Percentiles rank a stretch among this genome's conserved stretches.
phyloP scores from a whole-genome alignment of 352 stramenopile genomes.

The Globisporangium takayamanum region DNA sequence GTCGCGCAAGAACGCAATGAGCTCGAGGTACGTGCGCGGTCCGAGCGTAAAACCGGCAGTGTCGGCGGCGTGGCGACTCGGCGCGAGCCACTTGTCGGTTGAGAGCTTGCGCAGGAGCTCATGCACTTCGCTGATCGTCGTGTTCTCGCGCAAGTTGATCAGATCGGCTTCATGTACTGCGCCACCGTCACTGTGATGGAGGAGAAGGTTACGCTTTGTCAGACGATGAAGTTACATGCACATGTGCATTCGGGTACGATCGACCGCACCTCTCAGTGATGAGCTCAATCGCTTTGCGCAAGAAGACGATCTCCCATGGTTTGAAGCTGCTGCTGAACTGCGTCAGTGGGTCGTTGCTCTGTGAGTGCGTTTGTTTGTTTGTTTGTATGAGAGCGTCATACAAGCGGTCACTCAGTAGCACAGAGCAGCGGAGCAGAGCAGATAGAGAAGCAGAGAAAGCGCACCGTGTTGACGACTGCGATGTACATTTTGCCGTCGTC shows the following conservation, averaged over 20 bases:
- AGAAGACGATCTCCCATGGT: constrained; percentile 79
- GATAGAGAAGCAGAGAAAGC: not conserved
- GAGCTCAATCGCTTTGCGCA: constrained; percentile 75
- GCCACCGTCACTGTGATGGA: constrained; percentile 38
- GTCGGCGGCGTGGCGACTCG: constrained; percentile 30
- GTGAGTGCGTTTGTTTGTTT: not conserved
- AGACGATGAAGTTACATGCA: not conserved
- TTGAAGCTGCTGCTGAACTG: constrained; percentile 72
- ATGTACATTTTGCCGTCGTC: constrained; percentile 83
- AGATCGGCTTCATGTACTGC: constrained; percentile 56
- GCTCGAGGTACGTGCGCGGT: constrained; percentile 61
- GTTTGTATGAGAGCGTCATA: not conserved
- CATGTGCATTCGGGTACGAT: not conserved
- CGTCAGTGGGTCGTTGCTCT: constrained; percentile 77
- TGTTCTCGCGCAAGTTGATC: constrained; percentile 68
- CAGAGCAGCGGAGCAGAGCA: not conserved
- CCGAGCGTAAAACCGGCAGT: constrained; percentile 49
- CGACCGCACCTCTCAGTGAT: constrained; percentile 59
- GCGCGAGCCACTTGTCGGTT: constrained; percentile 63
- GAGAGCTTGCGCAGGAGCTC: constrained; percentile 59
- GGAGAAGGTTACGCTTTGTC: not conserved
- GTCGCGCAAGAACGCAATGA: constrained; percentile 67
- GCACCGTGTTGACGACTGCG: constrained; percentile 64
- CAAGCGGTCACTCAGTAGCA: too few relatives aligned
- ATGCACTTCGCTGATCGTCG: constrained; percentile 54